Base-by-base conservation (phyloP, 176 grass and related monocot species). In the Alloteropsis semialata region DNA sequence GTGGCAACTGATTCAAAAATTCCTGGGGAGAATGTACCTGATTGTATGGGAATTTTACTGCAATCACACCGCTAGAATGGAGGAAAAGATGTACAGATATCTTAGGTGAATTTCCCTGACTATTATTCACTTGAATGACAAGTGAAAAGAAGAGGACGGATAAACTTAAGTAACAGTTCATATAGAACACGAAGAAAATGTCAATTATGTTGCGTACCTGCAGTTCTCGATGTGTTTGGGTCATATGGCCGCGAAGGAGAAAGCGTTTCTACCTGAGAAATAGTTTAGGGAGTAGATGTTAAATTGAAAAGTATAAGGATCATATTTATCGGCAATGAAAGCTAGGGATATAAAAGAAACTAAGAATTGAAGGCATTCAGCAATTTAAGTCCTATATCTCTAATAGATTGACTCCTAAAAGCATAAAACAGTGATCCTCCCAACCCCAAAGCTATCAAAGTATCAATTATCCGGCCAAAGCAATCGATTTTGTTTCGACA, bases 1-100 rank as follows among this genome's bases (percentile, higher is more conserved):
- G 55, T 56, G 49, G 28, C 30, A 90, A 18, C 19, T 62, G 62
- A 50, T 84, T 54, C 59, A 82, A 62, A n/a, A 88, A 24, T 55
- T 55, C 12, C 39, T 64, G 25, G 14, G 72, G 27, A 16, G 49
- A 56, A 65, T 62, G 13, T 86, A 98, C 96, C 78, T 69, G 82
- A 56, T 93, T 65, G 51, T 98, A 98, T 21, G 76, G 76, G 64
- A 95, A 98, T 73, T 80, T 98, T 0, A 87, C 92, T 57, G 90
- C 92, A 33, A 95, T 88, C 57, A 75, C n/a, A 82, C 92, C 87
- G 36, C 78, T 91, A 49, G 81, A 69, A 88, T 95, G 96, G 77
- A 91, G 70, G 84, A 82, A 95, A 87, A 98, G 69, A 80, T 81
- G 84, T 33, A 95, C 64, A 59, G 69, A 78, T 65, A 90, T 62